A percentile compares a stretch with the other conserved stretches of the same genome.
These are phyloP conservation scores for Boletus calvinii DNA, from an alignment of 1,284 basidiomycete genomes.

Conservation along the genomic window DNA sequence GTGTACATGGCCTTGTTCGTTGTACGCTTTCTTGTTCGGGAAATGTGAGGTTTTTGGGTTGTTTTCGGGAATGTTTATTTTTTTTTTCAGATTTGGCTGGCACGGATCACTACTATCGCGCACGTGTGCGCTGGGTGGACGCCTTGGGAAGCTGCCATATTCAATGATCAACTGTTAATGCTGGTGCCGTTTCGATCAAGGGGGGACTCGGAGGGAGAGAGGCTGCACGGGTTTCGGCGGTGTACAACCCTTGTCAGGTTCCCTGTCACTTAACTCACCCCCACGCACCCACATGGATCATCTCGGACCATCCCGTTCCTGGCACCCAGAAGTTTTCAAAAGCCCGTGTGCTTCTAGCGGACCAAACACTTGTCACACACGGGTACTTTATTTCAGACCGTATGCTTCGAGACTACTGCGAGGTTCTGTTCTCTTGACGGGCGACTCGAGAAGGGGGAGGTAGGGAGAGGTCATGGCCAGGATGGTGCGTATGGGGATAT, in stretches of 20 bases:
- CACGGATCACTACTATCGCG: background rate
- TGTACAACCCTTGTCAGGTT: background rate
- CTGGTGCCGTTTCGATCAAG: background rate
- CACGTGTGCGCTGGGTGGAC: background rate
- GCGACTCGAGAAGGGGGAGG: background rate
- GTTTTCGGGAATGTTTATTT: background rate
- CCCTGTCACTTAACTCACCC: background rate
- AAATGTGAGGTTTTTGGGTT: background rate
- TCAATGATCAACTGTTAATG: background rate
- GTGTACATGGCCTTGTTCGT: conserved; percentile 3
- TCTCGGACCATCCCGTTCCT: background rate
- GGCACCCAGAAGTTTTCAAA: background rate
- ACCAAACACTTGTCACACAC: background rate
- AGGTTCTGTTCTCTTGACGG: background rate
- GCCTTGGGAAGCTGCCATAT: background rate
- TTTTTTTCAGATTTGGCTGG: background rate
- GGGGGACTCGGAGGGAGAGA: background rate
- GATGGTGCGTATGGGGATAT: background rate
- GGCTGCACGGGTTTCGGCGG: background rate
- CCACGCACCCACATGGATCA: background rate
- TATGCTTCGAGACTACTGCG: background rate
- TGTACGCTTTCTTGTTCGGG: conserved; percentile 10
- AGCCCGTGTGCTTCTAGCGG: background rate
- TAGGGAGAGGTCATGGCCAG: background rate
- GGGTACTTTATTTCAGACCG: background rate